Evolutionary conservation across 139 green algal genomes (phyloP).

Genomic region (Nannochloris sp.): DNA sequence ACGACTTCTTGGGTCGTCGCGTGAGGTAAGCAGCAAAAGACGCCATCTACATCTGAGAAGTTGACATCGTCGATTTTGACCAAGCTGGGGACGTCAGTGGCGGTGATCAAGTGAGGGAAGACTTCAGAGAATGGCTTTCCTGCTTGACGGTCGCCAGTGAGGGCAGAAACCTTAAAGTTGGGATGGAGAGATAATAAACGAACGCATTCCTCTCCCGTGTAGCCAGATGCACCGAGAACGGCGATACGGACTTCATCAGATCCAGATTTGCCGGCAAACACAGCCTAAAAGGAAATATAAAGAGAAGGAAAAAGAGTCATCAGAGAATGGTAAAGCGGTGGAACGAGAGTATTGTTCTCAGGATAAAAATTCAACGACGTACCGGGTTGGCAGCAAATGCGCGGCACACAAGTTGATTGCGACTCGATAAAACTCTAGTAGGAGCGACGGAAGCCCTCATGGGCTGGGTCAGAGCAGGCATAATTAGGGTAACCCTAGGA

Average conservation of each 20-base stretch:
- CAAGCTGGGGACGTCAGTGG: constrained; percentile 56
- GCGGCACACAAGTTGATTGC: no score
- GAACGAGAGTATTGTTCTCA: no score
- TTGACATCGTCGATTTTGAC: constrained; percentile 86
- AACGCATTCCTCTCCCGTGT: constrained; percentile 90
- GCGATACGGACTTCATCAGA: constrained; percentile 48
- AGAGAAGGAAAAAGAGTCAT: no score
- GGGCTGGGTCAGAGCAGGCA: no score
- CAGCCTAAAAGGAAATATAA: no score
- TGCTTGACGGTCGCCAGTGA: constrained; percentile 88
- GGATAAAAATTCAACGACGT: no score
- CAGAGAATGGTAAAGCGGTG: no score
- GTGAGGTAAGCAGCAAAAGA: constrained; percentile 98
- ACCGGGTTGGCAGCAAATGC: no score
- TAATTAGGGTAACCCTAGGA: no score
- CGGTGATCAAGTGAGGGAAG: constrained; percentile 81
- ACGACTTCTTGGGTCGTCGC: constrained; percentile 92
- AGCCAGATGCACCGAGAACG: constrained; percentile 90
- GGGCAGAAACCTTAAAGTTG: constrained; percentile 61
- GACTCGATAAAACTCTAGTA: no score
- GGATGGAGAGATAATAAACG: constrained; percentile 79
- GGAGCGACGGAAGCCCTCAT: no score
- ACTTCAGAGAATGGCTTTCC: constrained; percentile 86
- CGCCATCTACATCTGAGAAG: constrained; percentile 76
- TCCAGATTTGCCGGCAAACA: no score